Percentiles rank a stretch among this genome's conserved stretches.
phyloP scores from a whole-genome alignment of 345 rosid genomes.

The Tarenaya hassleriana region DNA sequence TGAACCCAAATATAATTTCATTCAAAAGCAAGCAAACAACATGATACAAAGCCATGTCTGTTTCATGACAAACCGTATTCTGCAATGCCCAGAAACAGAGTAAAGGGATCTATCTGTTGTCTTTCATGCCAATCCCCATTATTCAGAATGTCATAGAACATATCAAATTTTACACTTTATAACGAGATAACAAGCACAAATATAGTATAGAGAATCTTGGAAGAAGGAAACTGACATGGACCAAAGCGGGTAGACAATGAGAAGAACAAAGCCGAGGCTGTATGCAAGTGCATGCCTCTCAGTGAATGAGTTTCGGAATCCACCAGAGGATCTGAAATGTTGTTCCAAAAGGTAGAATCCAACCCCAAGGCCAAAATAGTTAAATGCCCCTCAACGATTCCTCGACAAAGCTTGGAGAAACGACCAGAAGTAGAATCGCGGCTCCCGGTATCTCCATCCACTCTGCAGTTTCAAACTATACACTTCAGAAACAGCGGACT shows the following conservation, averaged over 20 bases:
- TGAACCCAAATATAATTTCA: too few relatives aligned
- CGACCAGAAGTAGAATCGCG: conserved; percentile 48
- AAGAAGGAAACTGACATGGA: conserved; percentile 18
- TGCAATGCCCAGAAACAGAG: too few relatives aligned
- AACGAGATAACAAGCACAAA: too few relatives aligned
- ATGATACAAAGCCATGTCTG: too few relatives aligned
- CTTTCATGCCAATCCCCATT: too few relatives aligned
- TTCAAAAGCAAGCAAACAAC: too few relatives aligned
- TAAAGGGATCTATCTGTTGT: too few relatives aligned
- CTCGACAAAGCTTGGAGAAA: conserved; percentile 46
- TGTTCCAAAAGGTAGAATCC: conserved; percentile 53
- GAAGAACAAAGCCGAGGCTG: conserved; percentile 55
- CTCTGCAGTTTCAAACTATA: conserved; percentile 43
- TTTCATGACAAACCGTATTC: too few relatives aligned
- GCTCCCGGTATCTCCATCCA: conserved; percentile 60
- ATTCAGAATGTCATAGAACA: too few relatives aligned
- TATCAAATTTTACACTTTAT: too few relatives aligned
- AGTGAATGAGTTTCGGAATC: conserved; percentile 67
- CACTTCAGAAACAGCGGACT: too few relatives aligned
- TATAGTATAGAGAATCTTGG: too few relatives aligned
- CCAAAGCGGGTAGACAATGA: conserved; percentile 57
- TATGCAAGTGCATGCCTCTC: conserved; percentile 55
- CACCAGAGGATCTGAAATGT: conserved; percentile 72
- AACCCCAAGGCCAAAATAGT: conserved; percentile 37
- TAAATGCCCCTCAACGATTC: conserved; percentile 30